These are phyloP conservation scores for Lentinula raphanica DNA, from an alignment of 768 basidiomycete genomes.

Conservation along the genomic window DNA sequence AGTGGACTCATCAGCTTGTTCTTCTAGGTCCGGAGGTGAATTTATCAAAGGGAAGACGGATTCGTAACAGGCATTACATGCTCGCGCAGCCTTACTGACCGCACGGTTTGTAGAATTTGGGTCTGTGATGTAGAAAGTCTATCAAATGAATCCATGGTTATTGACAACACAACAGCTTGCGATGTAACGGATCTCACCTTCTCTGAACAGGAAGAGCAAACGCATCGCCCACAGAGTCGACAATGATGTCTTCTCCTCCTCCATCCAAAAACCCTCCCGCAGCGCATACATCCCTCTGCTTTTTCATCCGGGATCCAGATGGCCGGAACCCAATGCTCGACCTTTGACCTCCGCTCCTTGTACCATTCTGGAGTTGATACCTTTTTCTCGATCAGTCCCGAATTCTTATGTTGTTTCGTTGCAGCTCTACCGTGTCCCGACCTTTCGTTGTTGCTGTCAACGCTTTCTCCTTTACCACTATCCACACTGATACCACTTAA, in stretches of 20 bases:
- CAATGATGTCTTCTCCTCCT: constrained; percentile 81
- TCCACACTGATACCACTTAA: background rate
- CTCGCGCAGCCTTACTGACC: constrained; percentile 57
- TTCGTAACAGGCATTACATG: constrained; percentile 84
- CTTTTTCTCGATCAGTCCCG: constrained; percentile 9
- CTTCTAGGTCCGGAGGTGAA: constrained; percentile 13
- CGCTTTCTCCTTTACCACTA: background rate
- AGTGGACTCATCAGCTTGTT: constrained; percentile 2
- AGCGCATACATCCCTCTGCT: constrained; percentile 83
- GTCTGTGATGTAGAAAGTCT: constrained; percentile 85
- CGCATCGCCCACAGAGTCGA: constrained; percentile 77
- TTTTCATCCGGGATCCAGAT: constrained; percentile 90
- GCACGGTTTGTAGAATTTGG: constrained; percentile 31
- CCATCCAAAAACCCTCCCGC: constrained; percentile 72
- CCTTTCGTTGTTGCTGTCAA: background rate
- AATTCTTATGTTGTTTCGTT: background rate
- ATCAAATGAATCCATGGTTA: background rate
- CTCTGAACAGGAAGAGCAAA: constrained; percentile 80
- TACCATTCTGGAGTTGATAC: constrained; percentile 17
- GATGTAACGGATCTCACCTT: constrained; percentile 44
- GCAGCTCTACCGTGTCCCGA: background rate
- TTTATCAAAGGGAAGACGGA: constrained; percentile 72
- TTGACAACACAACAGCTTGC: background rate
- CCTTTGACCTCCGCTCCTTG: constrained; percentile 40
- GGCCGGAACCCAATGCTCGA: constrained; percentile 84